Evolutionary conservation across 73 alveolate genomes (phyloP), one percentile per base, ranked within the genome.

Genomic region (Blepharisma stoltei): DNA sequence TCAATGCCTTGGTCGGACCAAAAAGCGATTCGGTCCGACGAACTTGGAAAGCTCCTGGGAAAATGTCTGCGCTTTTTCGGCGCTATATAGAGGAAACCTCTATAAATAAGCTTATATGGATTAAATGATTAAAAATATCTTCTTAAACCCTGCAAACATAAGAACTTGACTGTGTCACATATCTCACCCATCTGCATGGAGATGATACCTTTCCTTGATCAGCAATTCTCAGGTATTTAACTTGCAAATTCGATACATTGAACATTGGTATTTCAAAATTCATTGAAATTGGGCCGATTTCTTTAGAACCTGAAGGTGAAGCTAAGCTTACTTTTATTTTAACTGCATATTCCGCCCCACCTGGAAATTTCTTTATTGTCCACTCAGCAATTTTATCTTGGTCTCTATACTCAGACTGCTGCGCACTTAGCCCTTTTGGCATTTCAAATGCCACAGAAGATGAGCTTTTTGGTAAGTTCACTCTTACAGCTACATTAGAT

Each of bases 231-330:
- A 91, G 68, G 67, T 91, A 90, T 60, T 91, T 91, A 92, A 95
- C 97, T 83, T 97, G 95, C 87, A 97, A 81, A 77, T 93, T 92
- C 67, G 98, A 91, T 41, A 97, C 98, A 82, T 95, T 97, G 86
- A 82, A 97, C 99, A 95, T 97, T 37, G 99, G 99, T 20, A 97
- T 96, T 81, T 97, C 99, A 83, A 94, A 97, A 78, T 84, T 82
- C 95, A 97, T 93, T 71, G 67, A 97, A 38, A 69, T 69, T 81
- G n/a, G 99, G 98, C 23, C 97, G 90, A 53, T 85, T 70, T 82
- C 91, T 91, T 70, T 89, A 85, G 37, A 8, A 1, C 45, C 23
- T 8, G 32, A 44, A 69, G 79, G 55, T 1, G 71, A 7, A 69
- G 71, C 5, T 43, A 44, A 69, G 27, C 79, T 69, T 9, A 25